Percentiles rank a stretch among this genome's conserved stretches.
Evolutionary conservation across 2,329 filamentous ascomycete species (phyloP).

Genomic region (Dactylonectria macrodidyma): DNA sequence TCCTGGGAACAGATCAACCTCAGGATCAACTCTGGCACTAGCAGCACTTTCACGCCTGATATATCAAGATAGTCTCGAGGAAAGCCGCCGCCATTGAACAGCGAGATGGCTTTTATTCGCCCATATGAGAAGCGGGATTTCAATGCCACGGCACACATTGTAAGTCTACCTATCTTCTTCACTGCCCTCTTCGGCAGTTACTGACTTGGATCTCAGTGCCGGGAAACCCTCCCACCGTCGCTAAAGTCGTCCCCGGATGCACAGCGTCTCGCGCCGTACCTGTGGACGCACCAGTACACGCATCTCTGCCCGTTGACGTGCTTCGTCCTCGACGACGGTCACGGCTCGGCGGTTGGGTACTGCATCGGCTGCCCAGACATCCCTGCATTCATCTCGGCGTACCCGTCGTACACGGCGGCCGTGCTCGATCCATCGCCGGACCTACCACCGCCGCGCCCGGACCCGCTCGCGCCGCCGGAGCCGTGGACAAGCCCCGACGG

Average conservation of each 20-base stretch:
- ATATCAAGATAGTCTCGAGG: background rate
- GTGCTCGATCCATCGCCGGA: conserved; percentile 52
- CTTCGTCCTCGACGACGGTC: conserved; percentile 65
- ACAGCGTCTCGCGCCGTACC: conserved; percentile 59
- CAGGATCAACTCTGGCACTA: too few relatives aligned
- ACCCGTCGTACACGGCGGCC: conserved; percentile 55
- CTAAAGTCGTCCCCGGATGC: conserved; percentile 55
- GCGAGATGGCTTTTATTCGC: conserved; percentile 62
- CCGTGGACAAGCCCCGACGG: conserved; percentile 49
- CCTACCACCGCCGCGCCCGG: conserved; percentile 37
- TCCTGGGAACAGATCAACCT: too few relatives aligned
- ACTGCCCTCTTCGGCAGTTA: background rate
- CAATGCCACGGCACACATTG: conserved; percentile 59
- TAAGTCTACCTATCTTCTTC: conserved; percentile 42
- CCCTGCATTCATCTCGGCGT: conserved; percentile 54
- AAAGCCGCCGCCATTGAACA: background rate
- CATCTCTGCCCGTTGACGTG: conserved; percentile 61
- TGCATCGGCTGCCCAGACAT: conserved; percentile 64
- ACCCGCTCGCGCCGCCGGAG: conserved; percentile 49
- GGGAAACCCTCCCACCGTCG: conserved; percentile 62
- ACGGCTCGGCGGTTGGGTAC: conserved; percentile 63
- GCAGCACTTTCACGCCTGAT: too few relatives aligned
- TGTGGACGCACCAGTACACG: conserved; percentile 68
- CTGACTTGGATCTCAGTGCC: conserved; percentile 55
- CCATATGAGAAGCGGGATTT: conserved; percentile 57